These are phyloP conservation scores for Solanum sejunctum DNA, from an alignment of 257 asterid genomes.

Conservation along the genomic window DNA sequence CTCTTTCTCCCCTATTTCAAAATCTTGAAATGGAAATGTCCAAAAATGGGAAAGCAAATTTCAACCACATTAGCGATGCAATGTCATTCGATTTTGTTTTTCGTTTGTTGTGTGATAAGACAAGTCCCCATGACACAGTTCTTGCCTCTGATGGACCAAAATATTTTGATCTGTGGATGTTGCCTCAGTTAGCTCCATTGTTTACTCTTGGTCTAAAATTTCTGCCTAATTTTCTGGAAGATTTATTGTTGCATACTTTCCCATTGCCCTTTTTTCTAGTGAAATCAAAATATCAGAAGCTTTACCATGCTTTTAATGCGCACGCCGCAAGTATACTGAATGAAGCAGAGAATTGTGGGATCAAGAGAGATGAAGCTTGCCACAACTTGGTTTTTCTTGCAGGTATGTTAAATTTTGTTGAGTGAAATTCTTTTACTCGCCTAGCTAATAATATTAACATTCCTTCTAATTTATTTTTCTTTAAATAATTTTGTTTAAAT, in stretches of 20 bases:
- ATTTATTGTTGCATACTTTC: constrained; percentile 38
- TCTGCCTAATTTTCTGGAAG: constrained; percentile 46
- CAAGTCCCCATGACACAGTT: constrained; percentile 15
- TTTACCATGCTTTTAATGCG: constrained; percentile 28
- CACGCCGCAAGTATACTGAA: constrained; percentile 24
- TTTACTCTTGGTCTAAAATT: constrained; percentile 25
- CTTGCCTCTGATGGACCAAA: constrained; percentile 37
- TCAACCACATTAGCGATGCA: constrained; percentile 31
- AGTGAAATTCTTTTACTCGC: no score
- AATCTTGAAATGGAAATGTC: constrained; percentile 38
- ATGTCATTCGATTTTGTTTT: constrained; percentile 61
- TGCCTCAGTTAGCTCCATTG: constrained; percentile 50
- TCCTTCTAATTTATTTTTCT: no score
- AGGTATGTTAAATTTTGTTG: neutral
- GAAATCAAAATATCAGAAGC: constrained; percentile 32
- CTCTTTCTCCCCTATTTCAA: constrained; percentile 22
- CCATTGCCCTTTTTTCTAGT: constrained; percentile 26
- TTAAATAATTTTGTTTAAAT: no score
- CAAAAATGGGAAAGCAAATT: constrained; percentile 20
- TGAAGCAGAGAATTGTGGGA: constrained; percentile 37
- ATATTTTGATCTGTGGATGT: constrained; percentile 42
- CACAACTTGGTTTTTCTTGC: constrained; percentile 72
- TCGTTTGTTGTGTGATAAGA: constrained; percentile 31
- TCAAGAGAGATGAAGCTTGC: constrained; percentile 64
- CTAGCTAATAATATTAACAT: no score